Percentiles rank a stretch among this genome's conserved stretches.
phyloP scores from a whole-genome alignment of 768 basidiomycete species.

The Panaeolus cyanescens region DNA sequence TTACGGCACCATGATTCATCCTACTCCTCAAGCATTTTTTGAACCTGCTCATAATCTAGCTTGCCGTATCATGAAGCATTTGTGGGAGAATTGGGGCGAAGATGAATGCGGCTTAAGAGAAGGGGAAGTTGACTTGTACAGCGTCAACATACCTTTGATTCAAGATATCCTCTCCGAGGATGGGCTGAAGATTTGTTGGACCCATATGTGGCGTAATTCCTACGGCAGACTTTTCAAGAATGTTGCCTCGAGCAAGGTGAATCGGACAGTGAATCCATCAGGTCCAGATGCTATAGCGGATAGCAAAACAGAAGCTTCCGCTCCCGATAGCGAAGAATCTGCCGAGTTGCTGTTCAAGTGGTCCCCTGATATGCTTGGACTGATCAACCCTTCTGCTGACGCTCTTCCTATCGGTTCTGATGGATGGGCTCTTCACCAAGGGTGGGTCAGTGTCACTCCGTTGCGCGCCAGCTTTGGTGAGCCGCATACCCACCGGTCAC shows the following conservation, averaged over 20 bases:
- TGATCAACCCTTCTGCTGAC: slow-evolving; percentile 62
- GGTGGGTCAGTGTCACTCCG: slow-evolving; percentile 77
- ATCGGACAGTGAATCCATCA: slow-evolving; percentile 31
- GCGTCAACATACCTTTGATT: slow-evolving; percentile 85
- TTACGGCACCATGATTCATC: slow-evolving; percentile 77
- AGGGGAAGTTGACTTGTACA: slow-evolving; percentile 81
- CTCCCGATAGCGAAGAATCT: slow-evolving; percentile 18
- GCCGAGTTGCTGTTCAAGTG: slow-evolving; percentile 69
- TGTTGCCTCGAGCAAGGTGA: slow-evolving; percentile 22
- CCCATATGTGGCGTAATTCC: slow-evolving; percentile 81
- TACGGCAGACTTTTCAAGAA: slow-evolving; percentile 81
- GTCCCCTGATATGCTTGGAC: slow-evolving; percentile 63
- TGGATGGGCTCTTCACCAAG: slow-evolving; percentile 75
- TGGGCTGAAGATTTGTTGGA: slow-evolving; percentile 76
- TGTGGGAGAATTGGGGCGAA: slow-evolving; percentile 86
- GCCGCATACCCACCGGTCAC: slow-evolving; percentile 33
- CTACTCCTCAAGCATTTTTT: slow-evolving; percentile 58
- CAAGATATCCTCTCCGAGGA: slow-evolving; percentile 58
- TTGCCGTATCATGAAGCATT: slow-evolving; percentile 63
- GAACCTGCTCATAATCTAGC: slow-evolving; percentile 76
- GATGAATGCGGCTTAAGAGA: slow-evolving; percentile 59
- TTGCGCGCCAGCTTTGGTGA: slow-evolving; percentile 77
- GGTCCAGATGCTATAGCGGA: slow-evolving; percentile 43
- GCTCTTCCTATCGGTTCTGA: slow-evolving; percentile 78
- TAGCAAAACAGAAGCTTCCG: slow-evolving; percentile 13